Evolutionary conservation across 352 stramenopile species (phyloP), one percentile per base, ranked within the genome.

Genomic region (Chrysophaeum taylorii): DNA sequence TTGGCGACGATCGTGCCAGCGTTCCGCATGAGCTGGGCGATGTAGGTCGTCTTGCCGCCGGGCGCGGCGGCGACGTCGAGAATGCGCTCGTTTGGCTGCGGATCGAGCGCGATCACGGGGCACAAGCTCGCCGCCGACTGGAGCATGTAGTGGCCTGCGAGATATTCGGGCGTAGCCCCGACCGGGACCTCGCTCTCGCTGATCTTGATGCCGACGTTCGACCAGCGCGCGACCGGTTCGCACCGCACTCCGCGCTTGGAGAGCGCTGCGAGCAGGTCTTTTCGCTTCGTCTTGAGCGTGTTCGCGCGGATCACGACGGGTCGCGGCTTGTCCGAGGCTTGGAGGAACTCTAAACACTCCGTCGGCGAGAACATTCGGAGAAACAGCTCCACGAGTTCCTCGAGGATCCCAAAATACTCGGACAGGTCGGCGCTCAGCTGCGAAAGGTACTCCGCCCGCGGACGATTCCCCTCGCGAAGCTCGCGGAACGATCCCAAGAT

Each of bases 71-170:
- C 93, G 92, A 99, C 97, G 81, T 99, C 96, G 42, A 99, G 77
- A 64, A 99, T 86, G 25, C 91, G 85, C 84, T 99, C 95, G 68
- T 84, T 84, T n/a, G 96, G 91, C 82, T 98, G 87, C 45, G 96
- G 95, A 21, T 84, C 90, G 38, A 99, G 81, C 23, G 96, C 94
- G 84, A 99, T 95, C 15, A 99, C 94, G 2, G 95, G 92, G 78
- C 93, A 97, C 79, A 99, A 97, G 0, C 93, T 98, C 35, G 94
- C 96, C 5, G 96, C 95, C 70, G 91, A 97, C 77, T 98, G 93
- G 63, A 99, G 88, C 93, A 99, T 99, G 84, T 99, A 99, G 81
- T 99, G 94, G 18, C 96, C 96, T 0, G 93, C 92, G 41, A 99
- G 86, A 84, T 99, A 99, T 80, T 99, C 96, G 23, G 96, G 96